These are phyloP conservation scores for Salvia miltiorrhiza DNA, from an alignment of 257 asterid species.

Conservation along the genomic window DNA sequence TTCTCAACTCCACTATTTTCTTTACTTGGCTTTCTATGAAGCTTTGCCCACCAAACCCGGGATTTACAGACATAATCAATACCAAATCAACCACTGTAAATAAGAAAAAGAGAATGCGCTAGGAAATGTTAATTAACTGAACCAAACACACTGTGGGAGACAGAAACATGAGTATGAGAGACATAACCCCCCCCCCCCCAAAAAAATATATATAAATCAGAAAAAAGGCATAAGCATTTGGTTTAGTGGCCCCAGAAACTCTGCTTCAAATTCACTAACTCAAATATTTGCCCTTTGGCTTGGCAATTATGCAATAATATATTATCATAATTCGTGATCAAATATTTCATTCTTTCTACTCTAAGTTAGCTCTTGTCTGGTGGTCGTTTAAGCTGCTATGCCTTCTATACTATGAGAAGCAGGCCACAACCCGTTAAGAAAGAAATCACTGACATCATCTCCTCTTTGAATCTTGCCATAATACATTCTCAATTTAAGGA, in stretches of 20 bases:
- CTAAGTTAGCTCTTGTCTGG: not conserved
- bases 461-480: not conserved
- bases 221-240: no score
- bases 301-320: not conserved
- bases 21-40: conserved; percentile 99
- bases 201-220: no score
- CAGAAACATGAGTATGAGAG: not conserved
- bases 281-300: not conserved
- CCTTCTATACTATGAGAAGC: not conserved
- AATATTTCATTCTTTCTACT: not conserved
- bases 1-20: conserved; percentile 89
- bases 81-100: conserved; percentile 81
- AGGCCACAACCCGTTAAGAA: not conserved
- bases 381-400: not conserved
- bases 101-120: conserved; percentile 9
- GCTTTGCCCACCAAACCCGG: conserved; percentile 99
- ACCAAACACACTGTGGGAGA: not conserved
- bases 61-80: conserved; percentile 95
- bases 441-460: not conserved
- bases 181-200: no score
- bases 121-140: conserved; percentile 12
- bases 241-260: not conserved
- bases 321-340: not conserved
- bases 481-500: not conserved
- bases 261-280: not conserved